Evolutionary conservation across 257 asterid species (phyloP).

Genomic region (Petunia axillaris): DNA sequence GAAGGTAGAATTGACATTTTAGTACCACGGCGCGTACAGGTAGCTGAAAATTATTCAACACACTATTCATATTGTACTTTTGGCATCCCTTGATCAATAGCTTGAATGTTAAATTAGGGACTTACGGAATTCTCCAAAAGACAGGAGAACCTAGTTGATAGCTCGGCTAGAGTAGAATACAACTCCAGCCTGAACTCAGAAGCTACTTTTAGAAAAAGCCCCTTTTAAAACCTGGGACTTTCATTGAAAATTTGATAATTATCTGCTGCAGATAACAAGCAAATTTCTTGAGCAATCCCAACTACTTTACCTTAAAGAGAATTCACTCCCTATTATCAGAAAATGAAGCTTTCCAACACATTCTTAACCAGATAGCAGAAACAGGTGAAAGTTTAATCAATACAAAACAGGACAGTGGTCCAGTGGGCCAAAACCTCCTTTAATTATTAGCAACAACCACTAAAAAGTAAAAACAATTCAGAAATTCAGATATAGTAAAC

Average conservation of each 20-base stretch:
- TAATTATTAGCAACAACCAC: neutral
- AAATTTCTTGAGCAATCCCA: neutral
- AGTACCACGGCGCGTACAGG: neutral
- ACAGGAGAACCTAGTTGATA: neutral
- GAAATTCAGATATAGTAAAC: neutral
- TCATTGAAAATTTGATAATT: neutral
- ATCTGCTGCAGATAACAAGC: neutral
- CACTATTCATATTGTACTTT: neutral
- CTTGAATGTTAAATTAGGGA: neutral
- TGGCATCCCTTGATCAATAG: neutral
- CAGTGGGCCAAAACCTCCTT: neutral
- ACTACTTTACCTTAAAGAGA: constrained; percentile 1
- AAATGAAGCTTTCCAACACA: neutral
- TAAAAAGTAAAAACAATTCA: neutral
- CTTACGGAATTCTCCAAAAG: neutral
- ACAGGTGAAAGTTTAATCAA: constrained; percentile 7
- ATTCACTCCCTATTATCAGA: neutral
- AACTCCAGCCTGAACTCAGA: neutral
- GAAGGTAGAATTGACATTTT: neutral
- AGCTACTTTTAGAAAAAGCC: neutral
- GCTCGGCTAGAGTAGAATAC: neutral
- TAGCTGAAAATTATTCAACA: neutral
- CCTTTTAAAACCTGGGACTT: neutral
- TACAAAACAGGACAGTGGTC: neutral
- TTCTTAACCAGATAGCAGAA: constrained; percentile 6